phyloP scores from a whole-genome alignment of 192 early-diverging fungal genomes.

The Kappamyces sp. region DNA sequence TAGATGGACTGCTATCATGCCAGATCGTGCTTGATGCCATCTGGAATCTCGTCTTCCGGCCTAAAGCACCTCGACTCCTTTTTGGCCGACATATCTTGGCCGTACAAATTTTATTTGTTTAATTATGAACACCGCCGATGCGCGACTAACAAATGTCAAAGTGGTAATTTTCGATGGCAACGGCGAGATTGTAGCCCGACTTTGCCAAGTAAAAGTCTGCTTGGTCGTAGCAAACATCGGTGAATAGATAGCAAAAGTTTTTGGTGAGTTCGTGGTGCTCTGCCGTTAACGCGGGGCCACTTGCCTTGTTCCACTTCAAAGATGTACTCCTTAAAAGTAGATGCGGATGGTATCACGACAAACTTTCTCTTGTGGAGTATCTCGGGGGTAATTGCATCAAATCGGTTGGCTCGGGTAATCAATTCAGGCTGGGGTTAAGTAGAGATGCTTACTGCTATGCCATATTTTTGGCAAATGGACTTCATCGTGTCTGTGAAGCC shows the following conservation, averaged over 20 bases:
- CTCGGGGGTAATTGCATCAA: slow-evolving; percentile 7
- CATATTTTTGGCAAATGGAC: too few relatives aligned
- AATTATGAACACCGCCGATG: too few relatives aligned
- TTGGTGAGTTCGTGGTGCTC: slow-evolving; percentile 4
- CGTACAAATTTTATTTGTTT: too few relatives aligned
- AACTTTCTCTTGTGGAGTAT: slow-evolving; percentile 13
- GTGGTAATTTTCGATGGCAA: slow-evolving; percentile 13
- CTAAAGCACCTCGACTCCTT: not conserved
- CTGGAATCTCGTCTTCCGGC: not conserved
- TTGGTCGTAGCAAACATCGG: not conserved
- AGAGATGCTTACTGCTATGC: too few relatives aligned
- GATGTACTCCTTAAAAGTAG: slow-evolving; percentile 12
- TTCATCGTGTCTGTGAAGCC: too few relatives aligned
- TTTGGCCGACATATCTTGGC: too few relatives aligned
- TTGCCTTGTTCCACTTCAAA: slow-evolving; percentile 14
- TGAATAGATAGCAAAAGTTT: slow-evolving; percentile 14
- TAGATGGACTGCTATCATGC: too few relatives aligned
- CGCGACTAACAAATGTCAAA: slow-evolving; percentile 13
- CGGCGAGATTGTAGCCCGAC: slow-evolving; percentile 2
- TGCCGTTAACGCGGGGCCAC: not conserved
- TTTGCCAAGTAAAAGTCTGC: slow-evolving; percentile 12
- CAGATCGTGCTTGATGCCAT: too few relatives aligned
- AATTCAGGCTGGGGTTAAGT: not conserved
- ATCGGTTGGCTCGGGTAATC: not conserved
- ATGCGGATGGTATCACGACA: slow-evolving; percentile 15